Conservation (phyloP, 768 basidiomycete genomes). For the Coprinopsis marcescibilis region DNA sequence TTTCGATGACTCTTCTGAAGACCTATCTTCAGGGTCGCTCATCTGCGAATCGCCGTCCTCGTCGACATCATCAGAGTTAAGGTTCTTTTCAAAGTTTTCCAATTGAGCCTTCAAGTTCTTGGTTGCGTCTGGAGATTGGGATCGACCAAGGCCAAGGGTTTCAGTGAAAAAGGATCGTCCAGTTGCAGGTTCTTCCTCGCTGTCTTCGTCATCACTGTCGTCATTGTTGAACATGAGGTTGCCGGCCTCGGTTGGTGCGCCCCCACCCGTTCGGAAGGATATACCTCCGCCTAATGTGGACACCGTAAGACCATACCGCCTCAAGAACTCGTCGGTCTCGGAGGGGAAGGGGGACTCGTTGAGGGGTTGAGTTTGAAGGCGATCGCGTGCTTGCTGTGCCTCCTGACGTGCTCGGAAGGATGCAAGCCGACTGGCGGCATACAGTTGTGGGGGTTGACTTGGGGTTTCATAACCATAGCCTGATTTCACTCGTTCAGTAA, state of each 20-base stretch:
- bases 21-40: constrained; percentile 19
- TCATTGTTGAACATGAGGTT: constrained; percentile 62
- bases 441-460: constrained; percentile 66
- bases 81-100: constrained; percentile 55
- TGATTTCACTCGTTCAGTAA: constrained; percentile 73
- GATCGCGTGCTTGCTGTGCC: constrained; percentile 46
- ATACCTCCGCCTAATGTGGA: constrained; percentile 47
- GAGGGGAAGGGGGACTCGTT: constrained; percentile 19
- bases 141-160: constrained; percentile 36
- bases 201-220: constrained; percentile 58
- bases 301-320: constrained; percentile 22
- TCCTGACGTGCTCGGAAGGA: constrained; percentile 60
- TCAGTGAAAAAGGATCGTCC: constrained; percentile 45
- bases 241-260: constrained; percentile 43
- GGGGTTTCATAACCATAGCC: constrained; percentile 79
- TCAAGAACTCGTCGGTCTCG: constrained; percentile 22
- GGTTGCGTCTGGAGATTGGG: constrained; percentile 47
- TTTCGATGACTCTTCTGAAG: constrained; percentile 17
- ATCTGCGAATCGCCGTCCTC: constrained; percentile 32
- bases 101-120: constrained; percentile 54
- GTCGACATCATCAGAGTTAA: constrained; percentile 31
- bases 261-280: constrained; percentile 52
- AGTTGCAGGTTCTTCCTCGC: constrained; percentile 36
- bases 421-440: constrained; percentile 55
- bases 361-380: constrained; percentile 27